Evolutionary conservation across 1,284 basidiomycete genomes (phyloP).

Genomic region (Trichosporon ovoides): DNA sequence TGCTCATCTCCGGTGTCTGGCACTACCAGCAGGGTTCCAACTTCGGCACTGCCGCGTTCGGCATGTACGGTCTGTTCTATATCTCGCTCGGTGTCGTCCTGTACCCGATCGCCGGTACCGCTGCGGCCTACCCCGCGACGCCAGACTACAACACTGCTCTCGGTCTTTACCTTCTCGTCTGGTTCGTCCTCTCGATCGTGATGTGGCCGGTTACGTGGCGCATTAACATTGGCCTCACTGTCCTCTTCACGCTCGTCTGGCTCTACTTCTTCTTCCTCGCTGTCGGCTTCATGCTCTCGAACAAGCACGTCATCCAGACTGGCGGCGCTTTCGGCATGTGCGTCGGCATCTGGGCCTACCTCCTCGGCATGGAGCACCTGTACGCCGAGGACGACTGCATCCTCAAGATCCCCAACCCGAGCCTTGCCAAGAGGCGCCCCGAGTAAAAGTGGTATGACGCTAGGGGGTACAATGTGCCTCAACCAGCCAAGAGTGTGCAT

Average conservation of each 20-base stretch:
- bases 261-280: constrained; percentile 21
- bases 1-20: constrained; percentile 20
- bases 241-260: constrained; percentile 8
- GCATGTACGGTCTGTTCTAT: constrained; percentile 21
- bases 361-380: constrained; percentile 15
- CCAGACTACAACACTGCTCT: constrained; percentile 16
- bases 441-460: too few relatives aligned
- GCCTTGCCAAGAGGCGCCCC: not conserved
- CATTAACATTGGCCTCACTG: constrained; percentile 15
- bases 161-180: constrained; percentile 15
- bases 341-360: constrained; percentile 16
- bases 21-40: constrained; percentile 17
- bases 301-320: constrained; percentile 7
- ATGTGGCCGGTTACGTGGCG: constrained; percentile 16
- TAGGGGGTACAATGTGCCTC: too few relatives aligned
- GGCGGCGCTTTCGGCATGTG: constrained; percentile 15
- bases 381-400: constrained; percentile 16
- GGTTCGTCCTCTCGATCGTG: constrained; percentile 15
- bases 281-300: constrained; percentile 14
- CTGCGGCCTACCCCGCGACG: constrained; percentile 5
- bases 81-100: constrained; percentile 16
- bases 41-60: constrained; percentile 15
- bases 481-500: too few relatives aligned
- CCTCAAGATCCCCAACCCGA: constrained; percentile 15
- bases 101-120: constrained; percentile 13